Base-by-base conservation (phyloP, 1,284 basidiomycete species). In the Moesziomyces globuligerus region DNA sequence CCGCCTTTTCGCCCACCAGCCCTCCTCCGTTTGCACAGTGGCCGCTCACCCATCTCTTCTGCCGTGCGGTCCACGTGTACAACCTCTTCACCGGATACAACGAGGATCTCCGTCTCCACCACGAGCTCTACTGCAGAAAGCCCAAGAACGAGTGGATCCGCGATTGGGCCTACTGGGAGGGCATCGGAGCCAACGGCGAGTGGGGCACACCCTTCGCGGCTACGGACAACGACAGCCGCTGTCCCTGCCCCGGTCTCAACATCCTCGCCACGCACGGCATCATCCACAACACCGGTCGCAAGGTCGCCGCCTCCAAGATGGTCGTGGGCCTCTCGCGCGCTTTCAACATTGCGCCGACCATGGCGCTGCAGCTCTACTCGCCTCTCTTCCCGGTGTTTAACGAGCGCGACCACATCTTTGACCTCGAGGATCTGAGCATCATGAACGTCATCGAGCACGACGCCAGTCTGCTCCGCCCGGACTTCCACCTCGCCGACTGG, bases 331-430 rank as follows among this genome's bases (percentile, higher is more conserved):
- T 70, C 13, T 59, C 67, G 21, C 48, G 67, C n/a, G 57, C 67
- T 3, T 70, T 48, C 67, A 65, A 53, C 53, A 70, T 70, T 36
- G 39, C 56, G 13, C 67, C 67, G 0, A 65, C 61, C 38, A 65
- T 70, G 67, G 67, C 67, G n/a, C n/a, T 65, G 28, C 67, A 70
- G 48, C 67, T 70, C 41, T 65, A 64, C 49, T 65, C 61, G 40
- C 67, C 67, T 5, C 61, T 70, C 6, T 65, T 53, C 40, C 39
- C 61, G n/a, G 41, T 51, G 11, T 65, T 70, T 23, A 56, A 50
- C 42, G 60, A 60, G 1, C 45, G 52, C 0, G 53, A 24, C 20
- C 45, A 56, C 28, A 38, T 70, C 15, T 47, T 69, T 13, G 67
- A 65, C 36, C 60, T 70, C 34, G 60, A 56, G 9, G 34, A 36